Evolutionary conservation across 495 filamentous ascomycete species (phyloP).

Genomic region (Usnea hakonensis): DNA sequence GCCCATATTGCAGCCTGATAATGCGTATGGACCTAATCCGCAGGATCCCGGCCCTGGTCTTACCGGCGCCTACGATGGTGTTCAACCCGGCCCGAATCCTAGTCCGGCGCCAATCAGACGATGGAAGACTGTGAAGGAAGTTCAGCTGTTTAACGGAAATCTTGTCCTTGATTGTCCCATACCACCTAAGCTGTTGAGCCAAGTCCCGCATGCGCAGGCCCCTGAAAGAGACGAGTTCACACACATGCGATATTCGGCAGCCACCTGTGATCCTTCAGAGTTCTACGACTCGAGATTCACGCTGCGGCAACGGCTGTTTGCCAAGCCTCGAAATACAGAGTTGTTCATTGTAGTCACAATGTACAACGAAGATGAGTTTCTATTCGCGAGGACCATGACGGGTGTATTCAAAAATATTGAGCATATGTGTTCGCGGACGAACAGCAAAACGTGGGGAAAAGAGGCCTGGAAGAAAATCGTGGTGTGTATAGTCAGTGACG

Average conservation of each 20-base stretch:
- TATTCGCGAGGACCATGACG: conserved; percentile 93
- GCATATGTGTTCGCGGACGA: conserved; percentile 85
- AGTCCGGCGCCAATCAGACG: conserved; percentile 68
- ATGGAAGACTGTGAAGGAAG: conserved; percentile 98
- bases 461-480: conserved; percentile 99
- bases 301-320: conserved; percentile 86
- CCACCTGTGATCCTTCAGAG: conserved; percentile 86
- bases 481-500: conserved; percentile 95
- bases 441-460: conserved; percentile 95
- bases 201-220: conserved; percentile 71
- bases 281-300: conserved; percentile 89
- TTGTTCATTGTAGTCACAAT: conserved; percentile 97
- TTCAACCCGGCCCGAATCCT: conserved; percentile 41
- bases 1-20: conserved; percentile 53
- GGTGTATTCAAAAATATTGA: conserved; percentile 98
- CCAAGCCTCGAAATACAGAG: conserved; percentile 88
- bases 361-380: conserved; percentile 98
- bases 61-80: conserved; percentile 24
- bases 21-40: conserved; percentile 52
- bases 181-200: conserved; percentile 76
- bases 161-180: conserved; percentile 96
- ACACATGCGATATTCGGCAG: conserved; percentile 96
- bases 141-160: conserved; percentile 93
- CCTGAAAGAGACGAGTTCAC: conserved; percentile 94
- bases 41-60: conserved; percentile 40